Conservation (phyloP, 768 basidiomycete genomes). For the Amylocystis lapponica region DNA sequence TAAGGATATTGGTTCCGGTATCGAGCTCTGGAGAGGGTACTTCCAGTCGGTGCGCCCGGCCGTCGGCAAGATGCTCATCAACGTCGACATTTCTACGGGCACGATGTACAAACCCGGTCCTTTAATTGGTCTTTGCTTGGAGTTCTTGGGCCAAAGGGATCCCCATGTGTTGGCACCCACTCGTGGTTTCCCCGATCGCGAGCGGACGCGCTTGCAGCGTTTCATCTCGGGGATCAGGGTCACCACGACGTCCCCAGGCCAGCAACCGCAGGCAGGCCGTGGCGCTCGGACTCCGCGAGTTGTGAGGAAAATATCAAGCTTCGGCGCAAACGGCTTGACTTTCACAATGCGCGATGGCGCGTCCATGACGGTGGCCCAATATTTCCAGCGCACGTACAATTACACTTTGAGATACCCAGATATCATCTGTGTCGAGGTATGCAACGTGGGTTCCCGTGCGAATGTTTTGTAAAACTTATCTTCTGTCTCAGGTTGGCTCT, state of each 20-base stretch:
- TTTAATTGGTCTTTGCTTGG: slow-evolving; percentile 52
- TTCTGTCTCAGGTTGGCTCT: slow-evolving; percentile 41
- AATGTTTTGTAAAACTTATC: neutral
- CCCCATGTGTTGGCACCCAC: slow-evolving; percentile 35
- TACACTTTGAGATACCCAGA: slow-evolving; percentile 54
- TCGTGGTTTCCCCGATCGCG: slow-evolving; percentile 42
- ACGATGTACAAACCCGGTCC: slow-evolving; percentile 67
- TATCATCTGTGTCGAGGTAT: slow-evolving; percentile 65
- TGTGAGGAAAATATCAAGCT: slow-evolving; percentile 51
- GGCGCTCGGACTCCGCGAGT: slow-evolving; percentile 42
- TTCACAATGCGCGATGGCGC: slow-evolving; percentile 58
- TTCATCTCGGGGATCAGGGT: slow-evolving; percentile 52
- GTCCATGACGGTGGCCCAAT: slow-evolving; percentile 50
- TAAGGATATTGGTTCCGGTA: slow-evolving; percentile 51
- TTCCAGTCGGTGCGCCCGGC: slow-evolving; percentile 76
- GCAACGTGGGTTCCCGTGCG: slow-evolving; percentile 13
- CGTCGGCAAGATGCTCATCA: slow-evolving; percentile 57
- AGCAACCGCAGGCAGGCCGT: slow-evolving; percentile 2
- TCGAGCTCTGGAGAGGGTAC: slow-evolving; percentile 73
- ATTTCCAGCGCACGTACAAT: slow-evolving; percentile 53
- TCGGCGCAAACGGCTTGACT: slow-evolving; percentile 46
- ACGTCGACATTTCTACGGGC: slow-evolving; percentile 74
- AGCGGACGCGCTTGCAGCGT: slow-evolving; percentile 46
- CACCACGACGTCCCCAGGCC: slow-evolving; percentile 26
- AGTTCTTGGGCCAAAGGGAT: slow-evolving; percentile 37